Evolutionary conservation across 2,329 filamentous ascomycete genomes (phyloP), one percentile per base, ranked within the genome.

Genomic region (Phaeophleospora eucalypticola): DNA sequence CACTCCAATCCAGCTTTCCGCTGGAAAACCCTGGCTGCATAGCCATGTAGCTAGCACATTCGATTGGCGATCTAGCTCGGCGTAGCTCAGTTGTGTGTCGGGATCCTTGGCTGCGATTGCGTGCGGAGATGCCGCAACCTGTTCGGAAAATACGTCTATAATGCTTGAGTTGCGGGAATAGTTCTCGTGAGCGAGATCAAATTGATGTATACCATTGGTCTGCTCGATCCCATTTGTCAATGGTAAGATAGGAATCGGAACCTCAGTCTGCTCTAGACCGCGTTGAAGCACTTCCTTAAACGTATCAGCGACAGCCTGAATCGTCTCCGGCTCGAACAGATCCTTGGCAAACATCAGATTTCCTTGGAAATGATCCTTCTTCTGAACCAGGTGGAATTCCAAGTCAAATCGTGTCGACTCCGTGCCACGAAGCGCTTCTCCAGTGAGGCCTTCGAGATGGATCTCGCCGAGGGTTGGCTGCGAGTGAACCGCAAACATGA

Each of bases 401-500:
- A 44, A 19, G 29, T 48, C 45, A 39, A 43, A 43, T 43, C 45
- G 14, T n/a, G 45, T 48, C n/a, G 32, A 38, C 29, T 37, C 20
- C 7, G 45, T 48, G 3, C 40, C 39, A 21, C 7, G 40, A 16
- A 48, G n/a, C 18, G 41, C 40, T 36, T 48, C 45, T 18, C 19
- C 36, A 7, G 15, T 8, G 16, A 48, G 45, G 20, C 45, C 45
- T 16, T 48, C 40, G 34, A 48, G 34, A 14, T 43, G 34, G 14
- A 48, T 43, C 19, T 48, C 24, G 37, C 44, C 44, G 9, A 47
- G 39, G 29, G 16, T 42, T 27, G 27, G 27, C 43, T 46, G 46
- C 3, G 46, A 45, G 20, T 49, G 46, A 20, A 46, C 36, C n/a
- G 43, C 42, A 35, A 49, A 49, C 36, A 45, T 41, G 36, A 49